A percentile compares a stretch with the other conserved stretches of the same genome.
phyloP scores from a whole-genome alignment of 2,329 filamentous ascomycete species.

The Botrytis hyacinthi region DNA sequence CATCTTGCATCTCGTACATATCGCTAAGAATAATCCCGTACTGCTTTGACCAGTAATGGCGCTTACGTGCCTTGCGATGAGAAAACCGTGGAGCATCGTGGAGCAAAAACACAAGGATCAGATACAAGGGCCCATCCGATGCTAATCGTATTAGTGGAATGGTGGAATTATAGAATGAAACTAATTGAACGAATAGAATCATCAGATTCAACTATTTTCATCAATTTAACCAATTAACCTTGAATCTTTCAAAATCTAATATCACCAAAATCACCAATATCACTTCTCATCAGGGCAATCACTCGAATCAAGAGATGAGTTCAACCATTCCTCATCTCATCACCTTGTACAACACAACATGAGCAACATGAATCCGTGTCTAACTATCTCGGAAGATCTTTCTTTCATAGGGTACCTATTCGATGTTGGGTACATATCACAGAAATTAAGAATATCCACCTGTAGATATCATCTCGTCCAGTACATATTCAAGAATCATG shows the following conservation, averaged over 20 bases:
- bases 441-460: constrained; percentile 13
- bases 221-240: background rate
- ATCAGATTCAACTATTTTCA: constrained; percentile 2
- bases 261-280: background rate
- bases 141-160: background rate
- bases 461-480: constrained; percentile 2
- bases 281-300: background rate
- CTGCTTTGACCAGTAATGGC: constrained; percentile 9
- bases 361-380: constrained; percentile 4
- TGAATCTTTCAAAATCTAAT: background rate
- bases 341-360: constrained; percentile 14
- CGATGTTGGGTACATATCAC: constrained; percentile 7
- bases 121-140: constrained; percentile 1
- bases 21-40: constrained; percentile 17
- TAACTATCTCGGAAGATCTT: background rate
- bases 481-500: constrained; percentile 7
- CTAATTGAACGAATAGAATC: background rate
- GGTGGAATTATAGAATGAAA: background rate
- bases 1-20: constrained; percentile 16
- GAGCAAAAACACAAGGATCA: background rate
- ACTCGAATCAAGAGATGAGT: constrained; percentile 15
- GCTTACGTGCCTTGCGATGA: constrained; percentile 17
- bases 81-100: background rate
- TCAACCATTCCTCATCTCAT: constrained; percentile 4
- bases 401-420: constrained; percentile 12